A percentile compares a stretch with the other conserved stretches of the same genome.
phyloP scores from a whole-genome alignment of 2,329 filamentous ascomycete species.

The Ophiostoma tasmaniense region DNA sequence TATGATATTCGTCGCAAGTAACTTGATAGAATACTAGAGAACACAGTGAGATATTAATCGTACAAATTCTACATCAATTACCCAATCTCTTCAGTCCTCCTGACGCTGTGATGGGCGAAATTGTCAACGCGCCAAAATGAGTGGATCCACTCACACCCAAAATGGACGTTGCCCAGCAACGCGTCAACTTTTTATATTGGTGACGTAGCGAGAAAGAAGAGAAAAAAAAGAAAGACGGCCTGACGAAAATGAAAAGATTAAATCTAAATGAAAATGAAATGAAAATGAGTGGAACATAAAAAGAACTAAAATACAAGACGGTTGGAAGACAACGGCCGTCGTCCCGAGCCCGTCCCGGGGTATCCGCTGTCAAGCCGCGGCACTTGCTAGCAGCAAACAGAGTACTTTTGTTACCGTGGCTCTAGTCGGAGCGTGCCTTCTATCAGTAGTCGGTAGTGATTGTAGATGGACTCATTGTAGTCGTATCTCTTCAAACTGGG shows the following conservation, averaged over 20 bases:
- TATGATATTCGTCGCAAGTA: background rate
- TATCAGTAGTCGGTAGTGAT: background rate
- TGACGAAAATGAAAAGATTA: background rate
- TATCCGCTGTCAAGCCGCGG: background rate
- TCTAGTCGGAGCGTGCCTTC: background rate
- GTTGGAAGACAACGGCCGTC: background rate
- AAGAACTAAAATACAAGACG: no score
- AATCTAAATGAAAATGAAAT: background rate
- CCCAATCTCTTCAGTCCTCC: background rate
- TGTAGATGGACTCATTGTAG: background rate
- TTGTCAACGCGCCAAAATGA: slow-evolving; percentile 12
- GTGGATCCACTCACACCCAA: background rate
- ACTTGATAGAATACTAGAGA: no score
- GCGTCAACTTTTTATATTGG: background rate
- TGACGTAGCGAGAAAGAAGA: background rate
- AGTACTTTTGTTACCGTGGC: background rate
- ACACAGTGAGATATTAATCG: no score
- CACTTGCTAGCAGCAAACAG: background rate
- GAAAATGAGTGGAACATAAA: no score
- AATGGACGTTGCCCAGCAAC: slow-evolving; percentile 12
- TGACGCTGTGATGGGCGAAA: slow-evolving; percentile 4
- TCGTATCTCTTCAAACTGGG: no score
- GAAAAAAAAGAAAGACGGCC: no score
- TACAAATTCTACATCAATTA: background rate
- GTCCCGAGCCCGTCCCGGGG: background rate